Percentiles rank a stretch among this genome's conserved stretches.
These are phyloP conservation scores for Przewalskia tangutica DNA, from an alignment of 257 asterid genomes.

Conservation along the genomic window DNA sequence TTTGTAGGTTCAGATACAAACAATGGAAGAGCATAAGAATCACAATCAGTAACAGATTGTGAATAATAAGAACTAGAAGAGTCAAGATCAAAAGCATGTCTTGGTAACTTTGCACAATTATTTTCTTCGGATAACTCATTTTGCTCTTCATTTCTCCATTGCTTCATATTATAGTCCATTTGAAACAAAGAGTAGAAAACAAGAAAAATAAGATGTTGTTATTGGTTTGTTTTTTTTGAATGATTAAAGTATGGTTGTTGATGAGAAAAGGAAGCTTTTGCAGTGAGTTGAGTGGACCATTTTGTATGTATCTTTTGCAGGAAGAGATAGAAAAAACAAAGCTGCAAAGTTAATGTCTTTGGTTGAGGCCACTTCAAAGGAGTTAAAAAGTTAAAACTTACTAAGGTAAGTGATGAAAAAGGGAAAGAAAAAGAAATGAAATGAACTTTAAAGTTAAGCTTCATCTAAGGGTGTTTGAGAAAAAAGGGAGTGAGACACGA, in stretches of 20 bases:
- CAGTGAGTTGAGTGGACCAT: conserved; percentile 8
- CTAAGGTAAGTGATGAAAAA: neutral
- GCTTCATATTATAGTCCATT: conserved; percentile 77
- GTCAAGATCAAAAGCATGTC: conserved; percentile 30
- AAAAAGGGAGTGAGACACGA: conserved; percentile 45
- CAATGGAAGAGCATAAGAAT: conserved; percentile 44
- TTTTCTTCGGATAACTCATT: conserved; percentile 12
- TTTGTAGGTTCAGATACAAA: conserved; percentile 50
- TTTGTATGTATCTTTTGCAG: neutral
- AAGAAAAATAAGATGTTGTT: conserved; percentile 3
- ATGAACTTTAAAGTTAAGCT: neutral
- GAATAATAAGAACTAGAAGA: neutral
- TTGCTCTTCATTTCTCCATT: conserved; percentile 40
- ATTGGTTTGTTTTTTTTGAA: conserved; percentile 6
- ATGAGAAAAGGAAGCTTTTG: neutral
- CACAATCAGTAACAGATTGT: neutral
- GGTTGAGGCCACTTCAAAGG: neutral
- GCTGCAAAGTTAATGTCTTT: neutral
- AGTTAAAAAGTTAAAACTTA: too few relatives aligned
- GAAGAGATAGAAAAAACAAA: neutral
- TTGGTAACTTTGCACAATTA: conserved; percentile 37
- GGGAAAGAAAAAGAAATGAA: too few relatives aligned
- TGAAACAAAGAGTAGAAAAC: neutral
- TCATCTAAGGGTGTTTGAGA: conserved; percentile 16
- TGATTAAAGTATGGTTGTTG: neutral